phyloP scores from a whole-genome alignment of 2,329 filamentous ascomycete species.

The Cyphellophora attinorum region DNA sequence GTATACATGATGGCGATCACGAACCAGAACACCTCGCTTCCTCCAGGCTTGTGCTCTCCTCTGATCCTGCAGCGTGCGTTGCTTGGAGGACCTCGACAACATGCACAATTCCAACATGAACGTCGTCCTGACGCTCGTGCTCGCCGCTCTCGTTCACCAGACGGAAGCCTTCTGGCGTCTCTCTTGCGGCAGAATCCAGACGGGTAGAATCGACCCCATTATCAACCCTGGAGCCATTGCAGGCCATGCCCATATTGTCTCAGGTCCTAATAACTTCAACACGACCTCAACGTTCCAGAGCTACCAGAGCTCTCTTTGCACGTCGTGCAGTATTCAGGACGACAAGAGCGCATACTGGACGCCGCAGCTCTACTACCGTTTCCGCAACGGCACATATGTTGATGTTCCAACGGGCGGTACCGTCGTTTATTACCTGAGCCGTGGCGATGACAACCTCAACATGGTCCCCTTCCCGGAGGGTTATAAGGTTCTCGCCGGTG shows the following conservation, averaged over 20 bases:
- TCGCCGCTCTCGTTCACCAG: too few species aligned
- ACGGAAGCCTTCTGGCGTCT: slow-evolving; percentile 77
- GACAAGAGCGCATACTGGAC: slow-evolving; percentile 85
- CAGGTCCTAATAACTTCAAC: slow-evolving; percentile 63
- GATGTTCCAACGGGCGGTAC: slow-evolving; percentile 40
- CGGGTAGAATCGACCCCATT: slow-evolving; percentile 67
- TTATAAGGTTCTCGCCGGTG: slow-evolving; percentile 76
- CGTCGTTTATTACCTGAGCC: slow-evolving; percentile 23
- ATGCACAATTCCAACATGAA: slow-evolving; percentile 4
- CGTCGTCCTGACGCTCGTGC: slow-evolving; percentile 10
- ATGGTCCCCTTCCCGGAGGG: slow-evolving; percentile 64
- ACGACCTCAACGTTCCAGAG: slow-evolving; percentile 45
- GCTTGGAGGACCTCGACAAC: too few species aligned
- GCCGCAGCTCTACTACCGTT: slow-evolving; percentile 66
- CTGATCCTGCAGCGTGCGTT: too few species aligned
- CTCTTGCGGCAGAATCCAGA: slow-evolving; percentile 63
- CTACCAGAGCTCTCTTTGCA: slow-evolving; percentile 57
- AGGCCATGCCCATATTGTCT: slow-evolving; percentile 62
- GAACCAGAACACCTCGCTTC: neutral
- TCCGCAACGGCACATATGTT: slow-evolving; percentile 44
- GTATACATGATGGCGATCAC: neutral
- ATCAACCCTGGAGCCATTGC: slow-evolving; percentile 52
- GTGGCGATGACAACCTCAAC: slow-evolving; percentile 34
- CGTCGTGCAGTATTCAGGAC: slow-evolving; percentile 67
- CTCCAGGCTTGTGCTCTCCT: neutral